phyloP scores from a whole-genome alignment of 2,329 filamentous ascomycete species.

The Leptographium radiaticola region DNA sequence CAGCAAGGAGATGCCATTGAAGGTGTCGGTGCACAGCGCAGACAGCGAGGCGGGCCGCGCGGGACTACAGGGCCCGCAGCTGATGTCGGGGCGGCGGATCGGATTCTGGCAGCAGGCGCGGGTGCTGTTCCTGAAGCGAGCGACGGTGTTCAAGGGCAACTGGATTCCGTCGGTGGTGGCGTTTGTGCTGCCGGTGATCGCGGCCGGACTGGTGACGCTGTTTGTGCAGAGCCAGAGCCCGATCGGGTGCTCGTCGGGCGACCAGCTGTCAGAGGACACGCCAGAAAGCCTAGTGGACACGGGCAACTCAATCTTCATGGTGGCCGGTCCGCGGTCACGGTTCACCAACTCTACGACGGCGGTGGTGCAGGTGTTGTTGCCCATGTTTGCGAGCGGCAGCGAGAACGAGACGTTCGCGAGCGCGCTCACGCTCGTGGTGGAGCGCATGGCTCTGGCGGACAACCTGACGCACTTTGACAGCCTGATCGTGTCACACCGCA shows the following conservation, averaged over 20 bases:
- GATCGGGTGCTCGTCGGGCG: constrained; percentile 36
- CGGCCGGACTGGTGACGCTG: constrained; percentile 65
- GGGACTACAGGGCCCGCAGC: constrained; percentile 26
- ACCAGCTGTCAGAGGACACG: constrained; percentile 29
- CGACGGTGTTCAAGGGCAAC: constrained; percentile 65
- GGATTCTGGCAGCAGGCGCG: constrained; percentile 56
- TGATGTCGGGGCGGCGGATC: constrained; percentile 57
- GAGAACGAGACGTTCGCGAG: constrained; percentile 2
- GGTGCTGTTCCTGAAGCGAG: constrained; percentile 66
- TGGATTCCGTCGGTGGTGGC: constrained; percentile 64
- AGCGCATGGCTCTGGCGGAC: constrained; percentile 40
- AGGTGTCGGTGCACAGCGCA: background rate
- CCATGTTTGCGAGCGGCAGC: constrained; percentile 20
- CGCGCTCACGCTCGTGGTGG: constrained; percentile 1
- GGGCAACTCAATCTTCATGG: constrained; percentile 22
- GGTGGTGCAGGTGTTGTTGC: constrained; percentile 23
- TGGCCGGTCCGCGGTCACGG: constrained; percentile 30
- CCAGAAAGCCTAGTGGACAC: constrained; percentile 25
- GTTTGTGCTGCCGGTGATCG: constrained; percentile 64
- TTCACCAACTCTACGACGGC: constrained; percentile 19
- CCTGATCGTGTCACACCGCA: constrained; percentile 49
- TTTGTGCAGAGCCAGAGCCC: constrained; percentile 50
- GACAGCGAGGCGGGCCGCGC: background rate
- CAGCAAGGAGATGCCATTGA: background rate
- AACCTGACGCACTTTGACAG: constrained; percentile 55